Conservation (phyloP, 2,329 filamentous ascomycete genomes). For the Verticillium nonalfalfae region DNA sequence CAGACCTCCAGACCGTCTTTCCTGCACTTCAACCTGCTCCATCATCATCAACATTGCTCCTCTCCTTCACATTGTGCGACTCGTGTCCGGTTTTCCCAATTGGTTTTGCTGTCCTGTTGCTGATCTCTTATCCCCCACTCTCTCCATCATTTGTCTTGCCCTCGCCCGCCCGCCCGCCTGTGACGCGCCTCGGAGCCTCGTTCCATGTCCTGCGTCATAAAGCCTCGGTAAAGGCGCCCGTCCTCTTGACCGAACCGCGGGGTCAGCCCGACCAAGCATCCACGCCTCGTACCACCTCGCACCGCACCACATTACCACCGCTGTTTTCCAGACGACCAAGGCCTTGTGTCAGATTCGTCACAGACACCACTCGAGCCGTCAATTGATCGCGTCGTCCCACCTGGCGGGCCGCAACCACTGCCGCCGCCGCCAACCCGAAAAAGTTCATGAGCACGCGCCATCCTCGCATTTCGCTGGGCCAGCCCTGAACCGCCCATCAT, state of each 20-base stretch:
- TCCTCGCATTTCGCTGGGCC: slow-evolving; percentile 8
- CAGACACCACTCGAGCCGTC: neutral
- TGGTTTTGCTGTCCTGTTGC: slow-evolving; percentile 1
- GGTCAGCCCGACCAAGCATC: slow-evolving; percentile 8
- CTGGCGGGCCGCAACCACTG: neutral
- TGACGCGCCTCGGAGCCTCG: neutral
- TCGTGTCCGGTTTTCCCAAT: slow-evolving; percentile 14
- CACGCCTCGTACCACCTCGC: neutral
- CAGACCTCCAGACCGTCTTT: neutral
- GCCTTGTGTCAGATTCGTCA: neutral
- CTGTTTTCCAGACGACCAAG: neutral
- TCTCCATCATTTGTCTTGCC: neutral
- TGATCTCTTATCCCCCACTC: neutral
- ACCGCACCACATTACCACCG: neutral
- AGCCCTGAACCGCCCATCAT: slow-evolving; percentile 44
- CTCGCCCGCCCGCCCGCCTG: neutral
- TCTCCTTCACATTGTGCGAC: slow-evolving; percentile 11
- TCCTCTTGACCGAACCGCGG: slow-evolving; percentile 9
- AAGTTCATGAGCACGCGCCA: neutral
- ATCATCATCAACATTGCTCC: neutral
- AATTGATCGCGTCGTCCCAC: neutral
- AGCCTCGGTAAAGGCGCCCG: slow-evolving; percentile 13
- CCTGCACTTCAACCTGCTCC: neutral
- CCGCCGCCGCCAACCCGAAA: neutral
- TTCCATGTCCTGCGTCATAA: slow-evolving; percentile 15